Conservation (phyloP, 1,284 basidiomycete genomes). For the Pseudozyma thailandica region DNA sequence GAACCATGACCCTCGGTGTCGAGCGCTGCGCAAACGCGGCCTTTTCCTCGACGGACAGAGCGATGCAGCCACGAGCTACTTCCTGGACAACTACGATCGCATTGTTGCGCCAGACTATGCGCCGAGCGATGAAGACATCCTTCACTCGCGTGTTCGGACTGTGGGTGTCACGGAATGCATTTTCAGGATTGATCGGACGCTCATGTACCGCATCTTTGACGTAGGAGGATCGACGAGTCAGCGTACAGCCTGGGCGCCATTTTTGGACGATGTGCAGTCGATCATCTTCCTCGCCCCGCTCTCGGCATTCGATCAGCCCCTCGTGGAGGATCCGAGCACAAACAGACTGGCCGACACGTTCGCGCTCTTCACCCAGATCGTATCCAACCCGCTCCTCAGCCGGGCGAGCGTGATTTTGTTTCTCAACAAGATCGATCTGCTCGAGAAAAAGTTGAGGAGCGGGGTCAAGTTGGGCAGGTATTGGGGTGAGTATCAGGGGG, state of each 20-base stretch:
- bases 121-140: slow-evolving; percentile 53
- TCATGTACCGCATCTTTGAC: slow-evolving; percentile 51
- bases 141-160: slow-evolving; percentile 56
- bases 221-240: slow-evolving; percentile 50
- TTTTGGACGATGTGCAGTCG: slow-evolving; percentile 40
- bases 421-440: slow-evolving; percentile 59
- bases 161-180: slow-evolving; percentile 46
- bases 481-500: slow-evolving; percentile 42
- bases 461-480: slow-evolving; percentile 21
- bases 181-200: slow-evolving; percentile 35
- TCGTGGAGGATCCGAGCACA: slow-evolving; percentile 37
- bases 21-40: slow-evolving; percentile 21
- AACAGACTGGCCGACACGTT: slow-evolving; percentile 52
- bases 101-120: slow-evolving; percentile 16
- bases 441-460: slow-evolving; percentile 36
- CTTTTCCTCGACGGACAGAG: slow-evolving; percentile 20
- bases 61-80: slow-evolving; percentile 35
- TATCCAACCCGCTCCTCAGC: slow-evolving; percentile 31
- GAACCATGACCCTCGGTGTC: slow-evolving; percentile 14
- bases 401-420: slow-evolving; percentile 49
- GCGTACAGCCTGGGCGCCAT: slow-evolving; percentile 47
- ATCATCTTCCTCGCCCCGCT: slow-evolving; percentile 59
- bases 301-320: slow-evolving; percentile 53
- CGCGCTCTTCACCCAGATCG: slow-evolving; percentile 39
- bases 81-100: slow-evolving; percentile 42